Evolutionary conservation across 164 flowering plant genomes (phyloP).

Genomic region (Nelumbo lutea): DNA sequence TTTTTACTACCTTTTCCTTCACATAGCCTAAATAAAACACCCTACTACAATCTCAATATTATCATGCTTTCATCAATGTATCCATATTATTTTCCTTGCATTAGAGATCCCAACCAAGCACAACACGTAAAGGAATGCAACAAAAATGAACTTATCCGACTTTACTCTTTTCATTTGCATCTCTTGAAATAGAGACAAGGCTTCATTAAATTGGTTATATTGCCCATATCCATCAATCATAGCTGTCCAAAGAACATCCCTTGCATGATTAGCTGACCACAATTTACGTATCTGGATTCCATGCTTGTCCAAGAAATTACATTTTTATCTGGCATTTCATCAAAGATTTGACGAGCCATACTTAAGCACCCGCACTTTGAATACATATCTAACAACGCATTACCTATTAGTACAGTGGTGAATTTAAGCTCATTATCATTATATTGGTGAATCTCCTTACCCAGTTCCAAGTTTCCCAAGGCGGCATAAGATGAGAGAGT

Average conservation of each 20-base stretch:
- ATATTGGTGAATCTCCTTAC: constrained; percentile 52
- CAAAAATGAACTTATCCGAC: constrained; percentile 58
- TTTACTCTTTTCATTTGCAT: constrained; percentile 56
- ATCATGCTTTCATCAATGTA: constrained; percentile 41
- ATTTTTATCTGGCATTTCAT: constrained; percentile 18
- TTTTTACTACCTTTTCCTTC: no score
- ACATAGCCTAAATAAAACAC: no score
- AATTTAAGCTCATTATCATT: constrained; percentile 27
- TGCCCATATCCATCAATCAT: constrained; percentile 82
- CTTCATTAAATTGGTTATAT: constrained; percentile 60
- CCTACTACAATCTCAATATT: no score
- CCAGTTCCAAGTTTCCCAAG: constrained; percentile 54
- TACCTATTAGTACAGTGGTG: constrained; percentile 46
- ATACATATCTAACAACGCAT: constrained; percentile 71
- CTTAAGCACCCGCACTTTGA: constrained; percentile 58
- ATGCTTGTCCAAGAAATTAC: constrained; percentile 72
- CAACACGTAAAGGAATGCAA: constrained; percentile 66
- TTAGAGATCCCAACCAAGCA: constrained; percentile 38
- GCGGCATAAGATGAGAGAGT: constrained; percentile 66
- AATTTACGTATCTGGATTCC: constrained; percentile 59
- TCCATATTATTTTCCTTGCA: no score
- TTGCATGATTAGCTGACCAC: constrained; percentile 49
- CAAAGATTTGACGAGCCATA: constrained; percentile 41
- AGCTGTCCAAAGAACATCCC: constrained; percentile 24
- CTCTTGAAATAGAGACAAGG: constrained; percentile 46